Base-by-base conservation (phyloP, 495 filamentous ascomycete species). In the Penicillium simplicissimum region DNA sequence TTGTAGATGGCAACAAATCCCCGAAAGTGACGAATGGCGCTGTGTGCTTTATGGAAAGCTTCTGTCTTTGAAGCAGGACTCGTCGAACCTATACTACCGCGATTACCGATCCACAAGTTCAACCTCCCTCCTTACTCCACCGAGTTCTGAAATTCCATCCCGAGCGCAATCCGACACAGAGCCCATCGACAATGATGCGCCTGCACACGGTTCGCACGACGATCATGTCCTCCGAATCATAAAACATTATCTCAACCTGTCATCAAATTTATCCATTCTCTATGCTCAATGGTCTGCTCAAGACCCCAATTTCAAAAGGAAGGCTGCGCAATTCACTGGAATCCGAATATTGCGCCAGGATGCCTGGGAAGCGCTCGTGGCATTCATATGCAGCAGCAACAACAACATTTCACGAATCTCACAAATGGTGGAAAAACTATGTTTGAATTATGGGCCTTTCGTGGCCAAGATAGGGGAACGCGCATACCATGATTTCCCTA, bases 331-430 rank as follows among this genome's bases (percentile, higher is more conserved):
- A 42, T 98, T 98, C 70, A 87, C 88, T 0, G 95, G 95, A 15
- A 90, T 99, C 36, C 89, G 95, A n/a, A 96, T 98, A 60, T 81
- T 99, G 7, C 89, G 87, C 63, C 95, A 99, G 72, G 93, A 97
- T 78, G 85, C 95, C 9, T 99, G 95, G 96, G 95, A 99, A 74
- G 87, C 96, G 6, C 79, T 99, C 4, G 79, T 99, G 14, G 87
- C 88, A 34, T 99, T 99, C 72, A 97, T 99, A 58, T 98, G 95
- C 81, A 97, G 93, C 72, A 96, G 91, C 76, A 99, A 99, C 75
- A 99, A 99, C 74, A 96, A 99, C 70, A 99, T 99, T 59, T 81
- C 85, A 5, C 88, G 95, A 28, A 99, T 99, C 66, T 91, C 89
- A 13, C 90, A 93, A 71, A 98, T 99, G 95, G 91, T 97, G 21